phyloP scores from a whole-genome alignment of 176 grass and related monocot species.

The Ampelocalamus luodianensis region DNA sequence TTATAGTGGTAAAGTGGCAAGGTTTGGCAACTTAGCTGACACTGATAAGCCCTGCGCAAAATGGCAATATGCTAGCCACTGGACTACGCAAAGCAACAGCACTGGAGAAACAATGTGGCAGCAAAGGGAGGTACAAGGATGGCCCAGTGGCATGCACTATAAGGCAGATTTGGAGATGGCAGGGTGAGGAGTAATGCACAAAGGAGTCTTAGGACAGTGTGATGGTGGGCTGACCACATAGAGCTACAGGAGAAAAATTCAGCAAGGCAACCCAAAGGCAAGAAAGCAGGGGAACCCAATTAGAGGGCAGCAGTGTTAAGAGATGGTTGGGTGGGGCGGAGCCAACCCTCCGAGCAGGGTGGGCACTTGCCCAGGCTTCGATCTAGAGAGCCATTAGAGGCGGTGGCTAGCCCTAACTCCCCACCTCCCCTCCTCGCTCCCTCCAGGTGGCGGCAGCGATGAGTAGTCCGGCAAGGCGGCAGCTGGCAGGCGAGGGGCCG shows the following conservation, averaged over 20 bases:
- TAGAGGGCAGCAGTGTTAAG: background rate
- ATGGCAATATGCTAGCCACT: background rate
- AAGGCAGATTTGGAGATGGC: background rate
- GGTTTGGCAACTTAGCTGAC: background rate
- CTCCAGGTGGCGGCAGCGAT: too few relatives aligned
- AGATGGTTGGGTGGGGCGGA: constrained; percentile 9
- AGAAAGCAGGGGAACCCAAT: constrained; percentile 1
- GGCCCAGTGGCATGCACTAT: background rate
- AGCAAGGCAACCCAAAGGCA: background rate
- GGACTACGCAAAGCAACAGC: background rate
- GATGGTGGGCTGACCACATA: background rate
- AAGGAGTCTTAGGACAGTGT: background rate
- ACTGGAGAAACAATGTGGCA: background rate
- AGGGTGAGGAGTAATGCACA: background rate
- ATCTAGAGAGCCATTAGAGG: too few relatives aligned
- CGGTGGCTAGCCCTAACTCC: too few relatives aligned
- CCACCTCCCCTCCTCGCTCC: too few relatives aligned
- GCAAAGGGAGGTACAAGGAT: background rate
- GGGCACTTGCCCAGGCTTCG: too few relatives aligned
- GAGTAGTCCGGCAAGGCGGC: too few relatives aligned
- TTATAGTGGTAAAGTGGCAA: constrained; percentile 9
- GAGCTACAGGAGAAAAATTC: background rate
- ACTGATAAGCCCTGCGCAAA: background rate
- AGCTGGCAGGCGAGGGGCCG: too few relatives aligned
- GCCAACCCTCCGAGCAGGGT: too few relatives aligned